Conservation (phyloP, 2,329 filamentous ascomycete species). For the Aspergillus thermomutatus region DNA sequence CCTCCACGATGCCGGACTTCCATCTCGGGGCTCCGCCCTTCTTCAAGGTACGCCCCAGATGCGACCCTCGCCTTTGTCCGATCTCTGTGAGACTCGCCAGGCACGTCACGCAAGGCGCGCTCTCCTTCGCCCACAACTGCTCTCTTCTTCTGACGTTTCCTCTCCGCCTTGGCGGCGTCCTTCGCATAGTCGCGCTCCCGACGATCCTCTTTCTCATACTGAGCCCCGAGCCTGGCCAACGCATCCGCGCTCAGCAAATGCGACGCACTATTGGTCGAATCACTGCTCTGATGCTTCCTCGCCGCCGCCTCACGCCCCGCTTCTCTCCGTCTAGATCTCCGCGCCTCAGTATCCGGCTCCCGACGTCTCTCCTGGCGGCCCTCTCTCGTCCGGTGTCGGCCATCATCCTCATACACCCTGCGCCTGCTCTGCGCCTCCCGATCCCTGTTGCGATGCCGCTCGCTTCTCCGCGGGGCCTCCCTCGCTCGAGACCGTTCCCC, state of each 20-base stretch:
- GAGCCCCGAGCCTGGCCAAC: conserved; percentile 62
- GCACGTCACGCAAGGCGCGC: conserved; percentile 19
- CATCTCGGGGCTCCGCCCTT: conserved; percentile 54
- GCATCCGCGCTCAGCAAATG: conserved; percentile 52
- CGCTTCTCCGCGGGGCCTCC: conserved; percentile 28
- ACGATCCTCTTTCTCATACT: conserved; percentile 55
- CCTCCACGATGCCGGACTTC: conserved; percentile 43
- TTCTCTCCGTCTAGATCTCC: conserved; percentile 24
- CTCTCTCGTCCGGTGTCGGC: conserved; percentile 18
- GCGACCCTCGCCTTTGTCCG: conserved; percentile 61
- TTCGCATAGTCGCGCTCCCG: conserved; percentile 42
- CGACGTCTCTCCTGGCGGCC: conserved; percentile 10
- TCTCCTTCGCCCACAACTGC: conserved; percentile 21
- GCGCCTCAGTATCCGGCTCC: conserved; percentile 22
- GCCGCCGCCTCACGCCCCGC: conserved; percentile 16
- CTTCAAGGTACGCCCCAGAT: conserved; percentile 67
- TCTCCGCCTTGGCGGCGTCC: conserved; percentile 21
- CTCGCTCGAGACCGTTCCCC: conserved; percentile 30
- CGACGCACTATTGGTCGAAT: conserved; percentile 42
- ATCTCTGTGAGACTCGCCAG: conserved; percentile 35
- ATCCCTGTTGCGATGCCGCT: conserved; percentile 19
- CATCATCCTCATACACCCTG: conserved; percentile 12
- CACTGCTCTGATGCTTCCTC: conserved; percentile 39
- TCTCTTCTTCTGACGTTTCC: conserved; percentile 24
- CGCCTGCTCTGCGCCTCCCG: conserved; percentile 7